Conservation (phyloP, 371 early-diverging fungal genomes). For the Batrachochytrium dendrobatidis region DNA sequence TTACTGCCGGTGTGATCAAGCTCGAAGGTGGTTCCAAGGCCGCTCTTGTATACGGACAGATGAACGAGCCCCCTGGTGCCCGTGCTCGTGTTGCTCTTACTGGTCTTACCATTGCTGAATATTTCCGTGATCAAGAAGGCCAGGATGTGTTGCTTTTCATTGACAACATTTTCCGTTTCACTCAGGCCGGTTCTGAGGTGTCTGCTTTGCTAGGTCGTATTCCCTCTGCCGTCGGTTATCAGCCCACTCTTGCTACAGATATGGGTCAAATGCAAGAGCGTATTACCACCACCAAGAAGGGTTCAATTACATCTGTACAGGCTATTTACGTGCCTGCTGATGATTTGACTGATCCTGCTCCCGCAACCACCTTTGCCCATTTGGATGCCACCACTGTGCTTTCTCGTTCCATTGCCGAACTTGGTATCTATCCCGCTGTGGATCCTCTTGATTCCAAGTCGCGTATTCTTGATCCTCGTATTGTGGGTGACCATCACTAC, state of each 20-base stretch:
- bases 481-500: conserved; percentile 95
- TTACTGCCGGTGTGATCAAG: conserved; percentile 89
- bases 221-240: conserved; percentile 99
- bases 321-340: conserved; percentile 98
- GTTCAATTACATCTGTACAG: conserved; percentile 94
- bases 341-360: conserved; percentile 98
- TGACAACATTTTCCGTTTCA: conserved; percentile 97
- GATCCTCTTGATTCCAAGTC: conserved; percentile 98
- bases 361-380: conserved; percentile 97
- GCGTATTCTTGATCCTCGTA: conserved; percentile 94
- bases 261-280: conserved; percentile 98
- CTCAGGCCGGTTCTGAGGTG: conserved; percentile 57
- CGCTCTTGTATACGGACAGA: conserved; percentile 96
- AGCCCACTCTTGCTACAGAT: conserved; percentile 93
- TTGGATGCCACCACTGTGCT: conserved; percentile 98
- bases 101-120: conserved; percentile 96
- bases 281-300: conserved; percentile 99
- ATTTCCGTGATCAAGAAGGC: conserved; percentile 98
- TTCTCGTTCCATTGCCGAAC: conserved; percentile 95
- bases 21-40: conserved; percentile 92
- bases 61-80: conserved; percentile 99
- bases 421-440: conserved; percentile 99
- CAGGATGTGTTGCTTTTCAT: conserved; percentile 98
- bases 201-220: conserved; percentile 98
- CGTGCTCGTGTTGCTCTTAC: conserved; percentile 98